These are phyloP conservation scores for Gossypium davidsonii DNA, from an alignment of 441 rosid species.

Conservation along the genomic window DNA sequence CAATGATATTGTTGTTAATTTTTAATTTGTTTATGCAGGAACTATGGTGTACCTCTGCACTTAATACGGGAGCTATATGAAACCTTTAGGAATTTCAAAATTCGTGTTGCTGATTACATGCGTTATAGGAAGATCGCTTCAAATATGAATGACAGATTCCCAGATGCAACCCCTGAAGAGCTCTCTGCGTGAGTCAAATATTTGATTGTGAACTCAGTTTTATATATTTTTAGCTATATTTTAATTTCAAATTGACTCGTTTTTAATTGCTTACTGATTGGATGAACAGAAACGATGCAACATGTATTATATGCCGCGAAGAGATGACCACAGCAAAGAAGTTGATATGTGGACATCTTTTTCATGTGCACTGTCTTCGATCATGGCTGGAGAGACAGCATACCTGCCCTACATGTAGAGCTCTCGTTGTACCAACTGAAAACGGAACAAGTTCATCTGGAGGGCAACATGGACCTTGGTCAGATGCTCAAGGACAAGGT, in stretches of 20 bases:
- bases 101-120: constrained; percentile 86
- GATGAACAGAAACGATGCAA: constrained; percentile 79
- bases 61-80: constrained; percentile 90
- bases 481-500: constrained; percentile 61
- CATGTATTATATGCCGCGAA: constrained; percentile 96
- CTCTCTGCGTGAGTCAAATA: constrained; percentile 56
- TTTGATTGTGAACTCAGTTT: constrained; percentile 5
- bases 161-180: constrained; percentile 95
- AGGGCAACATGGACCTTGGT: constrained; percentile 51
- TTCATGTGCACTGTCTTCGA: constrained; percentile 95
- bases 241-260: not conserved
- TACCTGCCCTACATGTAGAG: constrained; percentile 98
- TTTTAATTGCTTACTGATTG: constrained; percentile 20
- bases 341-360: constrained; percentile 88
- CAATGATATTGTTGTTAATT: not conserved
- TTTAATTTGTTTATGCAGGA: constrained; percentile 41
- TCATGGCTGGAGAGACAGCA: constrained; percentile 97
- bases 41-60: constrained; percentile 93
- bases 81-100: constrained; percentile 90
- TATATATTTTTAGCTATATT: not conserved
- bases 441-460: constrained; percentile 41
- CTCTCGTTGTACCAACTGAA: constrained; percentile 89
- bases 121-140: constrained; percentile 90
- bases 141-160: constrained; percentile 95
- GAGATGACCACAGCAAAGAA: constrained; percentile 97